These are phyloP conservation scores for Teratosphaeria gauchensis DNA, from an alignment of 2,329 filamentous ascomycete species.

Conservation along the genomic window DNA sequence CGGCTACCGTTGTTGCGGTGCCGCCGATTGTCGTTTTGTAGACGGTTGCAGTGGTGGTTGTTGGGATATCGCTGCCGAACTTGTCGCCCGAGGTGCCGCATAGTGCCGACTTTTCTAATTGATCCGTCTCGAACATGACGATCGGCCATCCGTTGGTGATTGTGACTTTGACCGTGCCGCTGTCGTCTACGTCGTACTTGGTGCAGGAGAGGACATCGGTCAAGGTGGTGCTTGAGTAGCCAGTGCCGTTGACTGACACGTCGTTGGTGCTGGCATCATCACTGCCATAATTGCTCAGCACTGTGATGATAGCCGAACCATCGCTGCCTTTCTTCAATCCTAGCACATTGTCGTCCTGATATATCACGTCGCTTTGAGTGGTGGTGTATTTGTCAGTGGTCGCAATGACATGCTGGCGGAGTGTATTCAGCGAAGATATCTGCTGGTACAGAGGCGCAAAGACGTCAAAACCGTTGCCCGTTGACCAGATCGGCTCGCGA, in stretches of 20 bases:
- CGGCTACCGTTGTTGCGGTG: background rate
- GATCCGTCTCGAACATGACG: constrained; percentile 22
- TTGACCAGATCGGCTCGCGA: constrained; percentile 29
- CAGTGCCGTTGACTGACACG: constrained; percentile 26
- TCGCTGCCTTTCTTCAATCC: constrained; percentile 36
- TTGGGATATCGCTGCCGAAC: background rate
- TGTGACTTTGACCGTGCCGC: constrained; percentile 19
- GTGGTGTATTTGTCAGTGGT: constrained; percentile 31
- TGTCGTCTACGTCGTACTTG: constrained; percentile 14
- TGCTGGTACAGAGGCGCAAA: constrained; percentile 32
- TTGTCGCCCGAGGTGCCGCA: constrained; percentile 10
- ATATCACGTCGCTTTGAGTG: constrained; percentile 33
- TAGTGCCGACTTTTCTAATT: constrained; percentile 16
- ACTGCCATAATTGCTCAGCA: constrained; percentile 33
- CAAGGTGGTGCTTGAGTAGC: constrained; percentile 17
- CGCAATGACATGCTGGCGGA: constrained; percentile 35
- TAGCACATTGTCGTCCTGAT: constrained; percentile 33
- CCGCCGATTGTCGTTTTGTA: background rate
- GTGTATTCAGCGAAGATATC: constrained; percentile 30
- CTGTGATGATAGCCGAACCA: constrained; percentile 34
- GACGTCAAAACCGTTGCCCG: constrained; percentile 28
- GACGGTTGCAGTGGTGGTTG: constrained; percentile 1
- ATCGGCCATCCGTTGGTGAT: constrained; percentile 26
- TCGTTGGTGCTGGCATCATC: constrained; percentile 18
- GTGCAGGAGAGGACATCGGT: constrained; percentile 28